These are phyloP conservation scores for Tylopilus vinaceipallidus DNA, from an alignment of 768 basidiomycete genomes.

Conservation along the genomic window DNA sequence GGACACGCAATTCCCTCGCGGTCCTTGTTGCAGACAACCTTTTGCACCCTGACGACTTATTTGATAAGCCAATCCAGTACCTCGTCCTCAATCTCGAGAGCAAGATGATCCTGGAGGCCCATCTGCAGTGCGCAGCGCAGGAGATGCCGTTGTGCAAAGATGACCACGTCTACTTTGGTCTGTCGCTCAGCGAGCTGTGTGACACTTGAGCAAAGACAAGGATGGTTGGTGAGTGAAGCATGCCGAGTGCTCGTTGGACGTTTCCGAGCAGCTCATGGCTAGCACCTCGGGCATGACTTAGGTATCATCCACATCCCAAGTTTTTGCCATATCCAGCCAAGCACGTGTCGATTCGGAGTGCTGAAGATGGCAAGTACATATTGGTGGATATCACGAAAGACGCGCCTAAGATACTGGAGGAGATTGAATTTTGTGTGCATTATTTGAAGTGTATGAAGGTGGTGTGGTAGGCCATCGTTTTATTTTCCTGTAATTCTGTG, in stretches of 20 bases:
- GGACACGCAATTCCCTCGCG: slow-evolving; percentile 75
- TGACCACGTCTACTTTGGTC: slow-evolving; percentile 75
- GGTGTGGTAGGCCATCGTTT: slow-evolving; percentile 60
- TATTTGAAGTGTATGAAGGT: slow-evolving; percentile 90
- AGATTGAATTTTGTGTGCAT: slow-evolving; percentile 79
- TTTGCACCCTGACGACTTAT: slow-evolving; percentile 70
- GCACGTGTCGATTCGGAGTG: slow-evolving; percentile 72
- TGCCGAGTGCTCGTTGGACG: too few species aligned
- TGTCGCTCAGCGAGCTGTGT: slow-evolving; percentile 57
- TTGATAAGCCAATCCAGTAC: slow-evolving; percentile 57
- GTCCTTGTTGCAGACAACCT: slow-evolving; percentile 67
- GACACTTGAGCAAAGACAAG: slow-evolving; percentile 61
- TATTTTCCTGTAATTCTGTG: background rate
- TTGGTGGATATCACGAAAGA: slow-evolving; percentile 61
- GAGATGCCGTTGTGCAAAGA: slow-evolving; percentile 77
- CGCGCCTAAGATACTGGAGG: slow-evolving; percentile 57
- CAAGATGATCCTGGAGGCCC: slow-evolving; percentile 74
- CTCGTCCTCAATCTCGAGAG: slow-evolving; percentile 73
- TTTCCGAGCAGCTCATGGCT: too few species aligned
- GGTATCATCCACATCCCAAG: slow-evolving; percentile 82
- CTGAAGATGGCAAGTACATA: slow-evolving; percentile 74
- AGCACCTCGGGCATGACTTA: slow-evolving; percentile 23
- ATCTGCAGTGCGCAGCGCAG: slow-evolving; percentile 83
- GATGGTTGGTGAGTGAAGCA: slow-evolving; percentile 73
- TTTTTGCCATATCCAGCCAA: slow-evolving; percentile 75